Percentiles rank a stretch among this genome's conserved stretches.
Evolutionary conservation across 2,329 filamentous ascomycete genomes (phyloP).

Genomic region (Plenodomus tracheiphilus): DNA sequence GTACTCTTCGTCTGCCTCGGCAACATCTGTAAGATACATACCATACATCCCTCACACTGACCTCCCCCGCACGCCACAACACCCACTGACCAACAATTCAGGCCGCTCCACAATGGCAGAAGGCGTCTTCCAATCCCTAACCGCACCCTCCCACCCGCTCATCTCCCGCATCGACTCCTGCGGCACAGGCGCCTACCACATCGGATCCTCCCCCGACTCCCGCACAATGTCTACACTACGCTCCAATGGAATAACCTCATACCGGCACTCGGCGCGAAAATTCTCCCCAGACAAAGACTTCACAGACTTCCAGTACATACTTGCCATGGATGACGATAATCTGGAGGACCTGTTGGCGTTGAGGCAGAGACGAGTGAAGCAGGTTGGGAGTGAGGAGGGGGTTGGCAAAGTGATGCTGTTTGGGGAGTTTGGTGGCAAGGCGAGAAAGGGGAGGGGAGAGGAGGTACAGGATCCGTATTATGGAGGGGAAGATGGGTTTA

Average conservation of each 20-base stretch:
- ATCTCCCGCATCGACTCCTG: conserved; percentile 80
- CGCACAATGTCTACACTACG: conserved; percentile 81
- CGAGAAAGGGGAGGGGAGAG: conserved; percentile 2
- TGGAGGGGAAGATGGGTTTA: conserved; percentile 56
- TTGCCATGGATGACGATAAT: conserved; percentile 92
- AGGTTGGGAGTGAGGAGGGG: conserved; percentile 39
- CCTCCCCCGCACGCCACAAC: too few relatives aligned
- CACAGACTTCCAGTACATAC: conserved; percentile 83
- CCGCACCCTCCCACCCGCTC: conserved; percentile 47
- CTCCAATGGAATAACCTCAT: conserved; percentile 74
- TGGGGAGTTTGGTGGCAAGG: conserved; percentile 41
- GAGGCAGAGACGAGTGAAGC: conserved; percentile 55
- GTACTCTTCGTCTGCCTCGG: conserved; percentile 95
- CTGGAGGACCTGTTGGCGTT: conserved; percentile 69
- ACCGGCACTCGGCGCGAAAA: conserved; percentile 76
- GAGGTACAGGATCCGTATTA: conserved; percentile 80
- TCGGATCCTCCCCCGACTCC: conserved; percentile 73
- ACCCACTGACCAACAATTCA: conserved; percentile 82
- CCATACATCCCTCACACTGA: conserved; percentile 51
- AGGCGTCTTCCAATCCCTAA: conserved; percentile 80
- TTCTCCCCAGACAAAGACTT: conserved; percentile 73
- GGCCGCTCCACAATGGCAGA: conserved; percentile 90
- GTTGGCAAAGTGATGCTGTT: conserved; percentile 73
- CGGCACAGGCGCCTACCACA: conserved; percentile 88
- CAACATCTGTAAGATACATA: conserved; percentile 73